These are phyloP conservation scores for Candida methanosorbosa DNA, from an alignment of 805 yeast species.

Conservation along the genomic window DNA sequence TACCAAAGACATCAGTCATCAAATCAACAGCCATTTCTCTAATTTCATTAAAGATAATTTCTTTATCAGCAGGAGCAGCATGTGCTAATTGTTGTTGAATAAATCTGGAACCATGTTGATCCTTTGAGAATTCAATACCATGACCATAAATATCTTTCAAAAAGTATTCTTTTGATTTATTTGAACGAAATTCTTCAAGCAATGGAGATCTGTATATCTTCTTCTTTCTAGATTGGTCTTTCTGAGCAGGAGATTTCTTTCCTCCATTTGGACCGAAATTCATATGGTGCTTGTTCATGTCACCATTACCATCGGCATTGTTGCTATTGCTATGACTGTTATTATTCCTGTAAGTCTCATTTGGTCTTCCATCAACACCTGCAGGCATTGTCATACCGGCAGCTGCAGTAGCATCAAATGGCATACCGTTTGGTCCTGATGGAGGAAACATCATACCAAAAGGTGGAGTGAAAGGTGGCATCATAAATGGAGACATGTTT, in stretches of 20 bases:
- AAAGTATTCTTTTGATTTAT: slow-evolving; percentile 48
- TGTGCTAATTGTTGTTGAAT: slow-evolving; percentile 79
- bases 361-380: no score
- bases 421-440: no score
- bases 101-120: slow-evolving; percentile 95
- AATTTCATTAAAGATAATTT: slow-evolving; percentile 76
- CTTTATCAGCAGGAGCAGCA: slow-evolving; percentile 62
- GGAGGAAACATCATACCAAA: slow-evolving; percentile 10
- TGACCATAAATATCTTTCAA: slow-evolving; percentile 76
- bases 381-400: not conserved
- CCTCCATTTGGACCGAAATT: not conserved
- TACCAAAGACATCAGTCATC: slow-evolving; percentile 96
- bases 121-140: slow-evolving; percentile 86
- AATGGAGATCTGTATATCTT: slow-evolving; percentile 69
- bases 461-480: slow-evolving; percentile 34
- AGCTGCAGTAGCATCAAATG: not conserved
- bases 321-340: not conserved
- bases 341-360: not conserved
- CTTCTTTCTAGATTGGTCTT: slow-evolving; percentile 17
- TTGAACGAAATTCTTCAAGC: slow-evolving; percentile 76
- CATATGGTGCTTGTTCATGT: not conserved
- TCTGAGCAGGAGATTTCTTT: slow-evolving; percentile 8
- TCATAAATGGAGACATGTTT: slow-evolving; percentile 31
- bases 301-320: not conserved
- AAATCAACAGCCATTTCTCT: slow-evolving; percentile 64